Conservation (phyloP, 2,329 filamentous ascomycete species). For the Cyclaneusma minus region DNA sequence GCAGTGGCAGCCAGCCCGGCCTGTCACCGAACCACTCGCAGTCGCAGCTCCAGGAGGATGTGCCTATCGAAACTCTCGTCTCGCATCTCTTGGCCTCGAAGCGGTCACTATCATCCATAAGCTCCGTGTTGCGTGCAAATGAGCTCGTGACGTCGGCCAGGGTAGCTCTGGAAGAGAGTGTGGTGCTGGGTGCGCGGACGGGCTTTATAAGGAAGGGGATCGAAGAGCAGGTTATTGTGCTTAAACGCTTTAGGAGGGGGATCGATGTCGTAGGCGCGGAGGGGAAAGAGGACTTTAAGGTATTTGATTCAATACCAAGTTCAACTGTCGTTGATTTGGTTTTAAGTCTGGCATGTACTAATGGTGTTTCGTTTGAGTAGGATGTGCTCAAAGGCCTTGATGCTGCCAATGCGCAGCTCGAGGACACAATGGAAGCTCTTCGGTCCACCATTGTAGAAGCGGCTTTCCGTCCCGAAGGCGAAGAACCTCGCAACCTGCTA, state of each 20-base stretch:
- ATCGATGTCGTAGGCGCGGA: constrained; percentile 40
- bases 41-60: constrained; percentile 6
- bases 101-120: constrained; percentile 70
- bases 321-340: too few relatives aligned
- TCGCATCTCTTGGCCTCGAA: constrained; percentile 77
- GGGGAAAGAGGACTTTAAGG: constrained; percentile 41
- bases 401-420: constrained; percentile 45
- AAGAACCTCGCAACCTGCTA: constrained; percentile 46
- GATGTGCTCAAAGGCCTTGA: constrained; percentile 50
- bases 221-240: constrained; percentile 34
- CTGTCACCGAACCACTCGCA: constrained; percentile 11
- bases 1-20: constrained; percentile 12
- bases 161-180: constrained; percentile 60
- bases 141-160: constrained; percentile 70
- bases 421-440: constrained; percentile 50
- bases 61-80: constrained; percentile 62
- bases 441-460: constrained; percentile 47
- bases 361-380: constrained; percentile 15
- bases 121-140: constrained; percentile 70
- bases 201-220: constrained; percentile 52
- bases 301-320: too few relatives aligned
- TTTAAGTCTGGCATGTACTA: not conserved
- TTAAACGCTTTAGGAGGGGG: constrained; percentile 33
- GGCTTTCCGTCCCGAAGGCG: constrained; percentile 41
- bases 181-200: constrained; percentile 54